These are phyloP conservation scores for Apiospora malaysiana DNA, from an alignment of 2,329 filamentous ascomycete genomes.

Conservation along the genomic window DNA sequence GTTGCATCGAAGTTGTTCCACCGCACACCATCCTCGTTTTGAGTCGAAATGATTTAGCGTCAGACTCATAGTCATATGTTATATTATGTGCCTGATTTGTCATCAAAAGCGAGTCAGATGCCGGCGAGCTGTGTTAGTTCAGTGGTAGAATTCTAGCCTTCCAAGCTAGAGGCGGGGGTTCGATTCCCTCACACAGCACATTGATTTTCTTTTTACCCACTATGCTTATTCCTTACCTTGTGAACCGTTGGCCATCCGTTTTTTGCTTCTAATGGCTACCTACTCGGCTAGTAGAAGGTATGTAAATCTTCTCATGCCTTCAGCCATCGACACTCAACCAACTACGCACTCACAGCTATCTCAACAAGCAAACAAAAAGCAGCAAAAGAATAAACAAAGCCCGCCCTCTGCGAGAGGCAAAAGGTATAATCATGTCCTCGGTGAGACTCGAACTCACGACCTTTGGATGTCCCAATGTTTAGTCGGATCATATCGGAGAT, in stretches of 20 bases:
- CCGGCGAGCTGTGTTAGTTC: constrained; percentile 7
- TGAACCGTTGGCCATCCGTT: background rate
- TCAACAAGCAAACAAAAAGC: background rate
- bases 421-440: constrained; percentile 41
- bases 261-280: background rate
- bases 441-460: constrained; percentile 58
- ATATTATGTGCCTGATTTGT: no score
- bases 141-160: constrained; percentile 19
- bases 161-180: constrained; percentile 18
- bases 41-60: no score
- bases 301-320: no score
- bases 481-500: constrained; percentile 25
- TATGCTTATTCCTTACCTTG: no score
- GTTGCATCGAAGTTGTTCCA: no score
- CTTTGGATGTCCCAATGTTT: constrained; percentile 45
- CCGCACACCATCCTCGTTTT: no score
- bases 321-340: no score
- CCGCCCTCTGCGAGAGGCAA: background rate
- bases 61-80: no score
- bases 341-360: background rate
- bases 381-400: background rate
- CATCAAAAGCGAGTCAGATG: background rate
- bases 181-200: constrained; percentile 14
- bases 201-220: background rate
- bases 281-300: no score